phyloP scores from a whole-genome alignment of 805 yeast genomes.

The Sporopachydermia quercuum region DNA sequence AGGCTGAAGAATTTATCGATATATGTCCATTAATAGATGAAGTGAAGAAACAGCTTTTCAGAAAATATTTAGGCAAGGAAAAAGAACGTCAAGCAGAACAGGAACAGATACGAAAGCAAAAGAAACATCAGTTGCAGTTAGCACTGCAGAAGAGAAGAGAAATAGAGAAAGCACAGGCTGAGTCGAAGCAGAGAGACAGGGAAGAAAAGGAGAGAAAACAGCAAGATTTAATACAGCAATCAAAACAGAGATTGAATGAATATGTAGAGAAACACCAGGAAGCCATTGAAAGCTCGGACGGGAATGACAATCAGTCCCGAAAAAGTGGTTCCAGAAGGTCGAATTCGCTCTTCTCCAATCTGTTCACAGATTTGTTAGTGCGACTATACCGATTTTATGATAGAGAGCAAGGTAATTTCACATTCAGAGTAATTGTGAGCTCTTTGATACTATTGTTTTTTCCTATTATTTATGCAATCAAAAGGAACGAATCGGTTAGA shows the following conservation, averaged over 20 bases:
- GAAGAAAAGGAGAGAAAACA: conserved; percentile 1
- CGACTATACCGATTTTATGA: not conserved
- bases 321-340: no score
- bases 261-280: not conserved
- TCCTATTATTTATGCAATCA: not conserved
- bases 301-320: no score
- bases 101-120: not conserved
- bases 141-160: not conserved
- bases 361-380: not conserved
- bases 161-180: not conserved
- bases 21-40: conserved; percentile 2
- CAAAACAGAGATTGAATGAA: not conserved
- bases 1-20: conserved; percentile 1
- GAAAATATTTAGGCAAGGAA: not conserved
- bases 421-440: not conserved
- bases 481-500: not conserved
- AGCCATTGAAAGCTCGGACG: not conserved
- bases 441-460: not conserved
- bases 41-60: not conserved
- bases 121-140: not conserved
- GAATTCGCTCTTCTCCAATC: not conserved
- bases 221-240: not conserved
- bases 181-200: not conserved
- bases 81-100: conserved; percentile 1
- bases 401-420: not conserved